Evolutionary conservation across 2,329 filamentous ascomycete genomes (phyloP), one percentile per base, ranked within the genome.

Genomic region (Didymosphaeria variabile): DNA sequence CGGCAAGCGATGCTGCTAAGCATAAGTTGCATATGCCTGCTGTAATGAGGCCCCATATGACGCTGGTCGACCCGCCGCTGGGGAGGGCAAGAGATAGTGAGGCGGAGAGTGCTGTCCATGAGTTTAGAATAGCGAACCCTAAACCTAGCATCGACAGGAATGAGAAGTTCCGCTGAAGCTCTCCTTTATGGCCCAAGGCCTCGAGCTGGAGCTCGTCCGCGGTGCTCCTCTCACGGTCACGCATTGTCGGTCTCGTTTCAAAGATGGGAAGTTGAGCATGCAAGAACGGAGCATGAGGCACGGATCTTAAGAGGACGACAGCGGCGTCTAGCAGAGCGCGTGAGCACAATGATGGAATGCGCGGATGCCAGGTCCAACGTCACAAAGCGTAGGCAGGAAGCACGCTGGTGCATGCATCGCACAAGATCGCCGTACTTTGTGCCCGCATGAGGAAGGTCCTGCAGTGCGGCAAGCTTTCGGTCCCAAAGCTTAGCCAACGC

Each of bases 61-160:
- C 89, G 60, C 88, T 85, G 8, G 86, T 87, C 21, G 88, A 85
- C 0, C 91, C 91, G 45, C 91, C 91, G 15, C 87, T 90, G 0
- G 91, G 89, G 34, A 94, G 80, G 21, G 87, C 86, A 5, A 90
- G 79, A 3, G 82, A 84, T 49, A 89, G 75, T 57, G 85, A 87
- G 1, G 86, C 82, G 2, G 85, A 85, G 8, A 88, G 77, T 17
- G 87, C 86, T 2, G 86, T 88, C 87, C 87, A 89, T 17, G 86
- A 87, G 70, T 89, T 89, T 50, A 89, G 72, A 66, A 88, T 88
- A 13, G 87, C 86, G 72, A 88, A 89, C 5, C 86, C 87, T 59
- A 88, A 79, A 17, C 86, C 86, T 42, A 88, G 79, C 86, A 89
- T 88, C 29, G 86, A 84, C 57, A 88, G 68, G 36, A 84, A 80